Conservation (phyloP, 257 asterid genomes). For the Nicotiana attenuata region DNA sequence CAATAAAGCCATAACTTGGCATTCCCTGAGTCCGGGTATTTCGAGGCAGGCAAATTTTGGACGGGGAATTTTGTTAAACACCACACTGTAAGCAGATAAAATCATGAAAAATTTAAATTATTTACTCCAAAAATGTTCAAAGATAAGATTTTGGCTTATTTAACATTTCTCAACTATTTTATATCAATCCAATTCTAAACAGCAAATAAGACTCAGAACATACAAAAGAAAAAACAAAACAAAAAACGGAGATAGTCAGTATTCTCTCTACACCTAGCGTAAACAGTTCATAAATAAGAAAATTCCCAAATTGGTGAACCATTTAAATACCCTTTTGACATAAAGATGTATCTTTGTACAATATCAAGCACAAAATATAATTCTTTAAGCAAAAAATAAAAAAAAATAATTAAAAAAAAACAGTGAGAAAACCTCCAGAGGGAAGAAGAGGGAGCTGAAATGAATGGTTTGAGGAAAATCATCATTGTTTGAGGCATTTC, state of each 20-base stretch:
- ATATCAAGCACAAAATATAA: neutral
- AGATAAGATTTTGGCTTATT: neutral
- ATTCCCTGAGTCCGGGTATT: neutral
- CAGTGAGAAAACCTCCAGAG: slow-evolving; percentile 38
- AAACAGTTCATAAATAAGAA: neutral
- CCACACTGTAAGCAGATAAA: slow-evolving; percentile 1
- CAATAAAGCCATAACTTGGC: neutral
- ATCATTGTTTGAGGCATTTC: slow-evolving; percentile 49
- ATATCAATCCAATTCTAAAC: neutral
- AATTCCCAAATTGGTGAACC: neutral
- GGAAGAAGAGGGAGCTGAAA: slow-evolving; percentile 56
- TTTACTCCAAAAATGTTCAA: neutral
- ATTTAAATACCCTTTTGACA: neutral
- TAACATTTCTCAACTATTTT: neutral
- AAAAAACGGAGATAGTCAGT: neutral
- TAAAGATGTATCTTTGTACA: neutral
- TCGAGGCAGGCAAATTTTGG: neutral
- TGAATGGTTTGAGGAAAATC: slow-evolving; percentile 63
- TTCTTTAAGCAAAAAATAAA: neutral
- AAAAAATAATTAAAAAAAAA: neutral
- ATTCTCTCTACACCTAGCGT: neutral
- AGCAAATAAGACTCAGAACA: neutral
- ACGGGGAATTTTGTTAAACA: neutral
- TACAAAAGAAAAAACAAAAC: neutral
- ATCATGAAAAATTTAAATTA: neutral